phyloP scores from a whole-genome alignment of 2,329 filamentous ascomycete genomes.

The Paraconiothyrium brasiliense region DNA sequence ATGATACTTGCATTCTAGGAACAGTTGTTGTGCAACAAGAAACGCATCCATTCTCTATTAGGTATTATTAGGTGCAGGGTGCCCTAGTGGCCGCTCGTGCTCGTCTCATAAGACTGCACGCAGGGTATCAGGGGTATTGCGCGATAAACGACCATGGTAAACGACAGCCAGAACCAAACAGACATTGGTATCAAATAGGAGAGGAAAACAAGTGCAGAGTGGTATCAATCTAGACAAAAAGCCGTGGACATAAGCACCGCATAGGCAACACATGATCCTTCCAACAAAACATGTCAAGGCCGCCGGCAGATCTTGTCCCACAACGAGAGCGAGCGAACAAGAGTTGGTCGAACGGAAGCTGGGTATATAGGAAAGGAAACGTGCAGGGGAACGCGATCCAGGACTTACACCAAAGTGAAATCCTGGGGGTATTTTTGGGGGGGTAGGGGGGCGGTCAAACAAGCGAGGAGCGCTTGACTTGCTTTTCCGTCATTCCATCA shows the following conservation, averaged over 20 bases:
- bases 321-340: slow-evolving; percentile 37
- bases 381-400: slow-evolving; percentile 43
- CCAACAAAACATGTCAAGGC: slow-evolving; percentile 48
- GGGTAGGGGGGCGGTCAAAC: slow-evolving; percentile 50
- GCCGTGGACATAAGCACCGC: slow-evolving; percentile 42
- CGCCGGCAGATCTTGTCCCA: slow-evolving; percentile 46
- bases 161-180: slow-evolving; percentile 42
- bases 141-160: slow-evolving; percentile 44
- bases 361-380: slow-evolving; percentile 42
- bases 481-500: slow-evolving; percentile 56
- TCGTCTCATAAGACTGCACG: slow-evolving; percentile 52
- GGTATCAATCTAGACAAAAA: slow-evolving; percentile 56
- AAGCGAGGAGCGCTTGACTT: slow-evolving; percentile 50
- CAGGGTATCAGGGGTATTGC: slow-evolving; percentile 54
- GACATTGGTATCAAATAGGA: slow-evolving; percentile 52
- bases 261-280: slow-evolving; percentile 43
- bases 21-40: slow-evolving; percentile 19
- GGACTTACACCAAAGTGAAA: slow-evolving; percentile 34
- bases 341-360: slow-evolving; percentile 33
- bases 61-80: slow-evolving; percentile 50
- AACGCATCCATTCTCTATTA: slow-evolving; percentile 45
- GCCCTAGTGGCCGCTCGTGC: slow-evolving; percentile 53
- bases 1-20: neutral
- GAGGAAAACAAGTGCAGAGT: slow-evolving; percentile 50
- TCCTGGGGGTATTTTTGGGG: slow-evolving; percentile 42